Evolutionary conservation across 768 basidiomycete species (phyloP).

Genomic region (Tulasnella calospora): DNA sequence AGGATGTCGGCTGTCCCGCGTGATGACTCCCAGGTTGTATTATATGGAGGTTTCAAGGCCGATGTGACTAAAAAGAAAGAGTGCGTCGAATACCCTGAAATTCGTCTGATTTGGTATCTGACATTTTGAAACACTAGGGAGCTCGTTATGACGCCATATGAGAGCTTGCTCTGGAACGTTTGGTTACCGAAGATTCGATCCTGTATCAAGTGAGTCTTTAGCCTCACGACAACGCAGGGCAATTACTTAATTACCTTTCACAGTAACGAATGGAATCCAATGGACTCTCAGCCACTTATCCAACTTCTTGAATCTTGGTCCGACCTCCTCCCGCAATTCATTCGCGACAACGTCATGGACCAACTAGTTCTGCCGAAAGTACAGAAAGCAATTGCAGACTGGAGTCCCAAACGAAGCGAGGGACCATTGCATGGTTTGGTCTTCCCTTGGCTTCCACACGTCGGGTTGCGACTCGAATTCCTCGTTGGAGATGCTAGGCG

Average conservation of each 20-base stretch:
- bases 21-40: conserved; percentile 43
- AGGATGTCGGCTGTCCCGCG: conserved; percentile 49
- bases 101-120: neutral
- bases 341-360: conserved; percentile 91
- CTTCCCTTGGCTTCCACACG: conserved; percentile 92
- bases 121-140: conserved; percentile 1
- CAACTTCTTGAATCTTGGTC: conserved; percentile 86
- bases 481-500: conserved; percentile 83
- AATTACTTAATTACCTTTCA: neutral
- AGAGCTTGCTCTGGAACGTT: conserved; percentile 86
- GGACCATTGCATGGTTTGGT: conserved; percentile 71
- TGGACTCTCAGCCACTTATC: conserved; percentile 67
- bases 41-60: conserved; percentile 38
- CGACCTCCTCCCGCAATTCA: conserved; percentile 79
- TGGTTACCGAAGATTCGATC: conserved; percentile 96
- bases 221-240: neutral
- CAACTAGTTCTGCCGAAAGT: conserved; percentile 95
- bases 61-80: neutral
- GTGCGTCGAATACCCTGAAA: neutral
- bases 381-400: conserved; percentile 72
- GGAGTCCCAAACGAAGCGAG: conserved; percentile 57
- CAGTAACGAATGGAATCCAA: conserved; percentile 83
- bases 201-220: conserved; percentile 59
- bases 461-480: conserved; percentile 76
- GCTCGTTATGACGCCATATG: conserved; percentile 82